Evolutionary conservation across 73 alveolate genomes (phyloP), one percentile per base, ranked within the genome.

Genomic region (Effrenium voratum): DNA sequence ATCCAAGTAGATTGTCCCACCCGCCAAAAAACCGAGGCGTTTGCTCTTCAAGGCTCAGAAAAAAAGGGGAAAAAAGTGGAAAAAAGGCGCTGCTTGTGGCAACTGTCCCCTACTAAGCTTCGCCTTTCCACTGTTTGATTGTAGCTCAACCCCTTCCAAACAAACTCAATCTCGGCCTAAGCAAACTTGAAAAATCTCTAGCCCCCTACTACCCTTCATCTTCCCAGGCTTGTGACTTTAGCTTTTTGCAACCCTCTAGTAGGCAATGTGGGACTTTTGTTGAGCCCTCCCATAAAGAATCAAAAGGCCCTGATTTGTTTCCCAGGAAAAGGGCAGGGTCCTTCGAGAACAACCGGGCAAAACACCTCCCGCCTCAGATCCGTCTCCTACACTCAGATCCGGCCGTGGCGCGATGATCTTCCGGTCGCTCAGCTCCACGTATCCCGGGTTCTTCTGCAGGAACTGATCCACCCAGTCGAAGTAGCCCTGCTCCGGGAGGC

Each of bases 401-500:
- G n/a, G n/a, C n/a, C n/a, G n/a, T n/a, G n/a, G n/a, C 32, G 47
- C 90, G 40, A 92, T 50, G 63, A 92, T 81, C 76, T 73, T 92
- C 24, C 98, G 90, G 40, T 92, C 98, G 46, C 92, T 73, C 45
- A 92, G 91, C 91, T 92, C 98, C n/a, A 75, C 80, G 45, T 73
- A 52, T 26, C 81, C 81, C 38, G 98, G 91, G 55, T 92, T 92
- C 82, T 73, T 92, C 52, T 92, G 92, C 81, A 92, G 49, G 80
- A 92, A 92, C 68, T 75, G 59, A 55, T 92, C 98, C 80, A 92
- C 73, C 98, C 98, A 92, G 49, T 92, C 98, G 38, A 92, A 92
- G 68, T 1, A 73, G 44, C 98, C 98, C 59, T 70, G 90, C 41
- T 52, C 92, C 30, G 91, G 98, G 8, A 70, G 43, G 57, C 91